Evolutionary conservation across 441 rosid genomes (phyloP).

Genomic region (Pelargonium exstipulatum): DNA sequence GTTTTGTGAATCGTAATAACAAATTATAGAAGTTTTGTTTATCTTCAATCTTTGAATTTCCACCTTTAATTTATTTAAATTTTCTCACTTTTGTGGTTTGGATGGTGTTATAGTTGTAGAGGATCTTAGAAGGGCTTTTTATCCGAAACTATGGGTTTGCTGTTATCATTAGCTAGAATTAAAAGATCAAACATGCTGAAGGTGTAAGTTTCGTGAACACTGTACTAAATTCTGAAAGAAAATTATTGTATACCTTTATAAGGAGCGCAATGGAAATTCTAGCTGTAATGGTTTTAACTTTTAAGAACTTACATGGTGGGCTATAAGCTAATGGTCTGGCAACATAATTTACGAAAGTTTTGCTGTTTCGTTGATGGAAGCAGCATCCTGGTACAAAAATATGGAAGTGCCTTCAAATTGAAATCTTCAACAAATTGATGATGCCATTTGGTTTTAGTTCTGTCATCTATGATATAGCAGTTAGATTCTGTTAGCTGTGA

Average conservation of each 20-base stretch:
- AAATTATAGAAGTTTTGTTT: neutral
- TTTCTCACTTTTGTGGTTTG: constrained; percentile 6
- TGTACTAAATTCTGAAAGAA: neutral
- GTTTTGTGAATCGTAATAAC: neutral
- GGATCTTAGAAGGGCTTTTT: neutral
- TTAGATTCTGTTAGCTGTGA: neutral
- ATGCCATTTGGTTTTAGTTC: neutral
- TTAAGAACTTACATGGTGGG: neutral
- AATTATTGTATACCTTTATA: neutral
- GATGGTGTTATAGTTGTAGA: neutral
- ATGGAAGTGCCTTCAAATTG: neutral
- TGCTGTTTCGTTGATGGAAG: neutral
- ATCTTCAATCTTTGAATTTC: neutral
- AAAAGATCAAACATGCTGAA: neutral
- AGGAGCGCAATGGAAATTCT: neutral
- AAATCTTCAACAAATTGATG: neutral
- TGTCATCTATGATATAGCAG: neutral
- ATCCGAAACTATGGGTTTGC: neutral
- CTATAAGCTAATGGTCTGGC: neutral
- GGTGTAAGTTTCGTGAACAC: neutral
- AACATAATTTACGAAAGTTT: neutral
- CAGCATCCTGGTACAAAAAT: neutral
- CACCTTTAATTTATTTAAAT: neutral
- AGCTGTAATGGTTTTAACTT: neutral
- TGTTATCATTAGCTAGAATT: neutral